Evolutionary conservation across 1,139 yeast species (phyloP).

Genomic region (Magnusiomyces starmeri): DNA sequence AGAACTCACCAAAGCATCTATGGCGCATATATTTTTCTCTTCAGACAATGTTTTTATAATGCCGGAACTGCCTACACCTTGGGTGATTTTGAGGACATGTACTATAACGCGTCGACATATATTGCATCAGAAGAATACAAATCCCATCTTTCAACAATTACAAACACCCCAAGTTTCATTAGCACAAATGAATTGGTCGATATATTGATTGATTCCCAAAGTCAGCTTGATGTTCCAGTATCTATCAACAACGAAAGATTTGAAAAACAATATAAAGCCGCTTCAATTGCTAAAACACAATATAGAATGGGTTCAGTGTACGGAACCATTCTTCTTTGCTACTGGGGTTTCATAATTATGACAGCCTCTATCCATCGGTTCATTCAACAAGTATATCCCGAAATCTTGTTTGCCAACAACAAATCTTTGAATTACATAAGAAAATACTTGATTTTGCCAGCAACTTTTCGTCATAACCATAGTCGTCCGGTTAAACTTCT

Average conservation of each 20-base stretch:
- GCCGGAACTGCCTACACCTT: constrained; percentile 7
- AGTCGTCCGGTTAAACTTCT: constrained; percentile 25
- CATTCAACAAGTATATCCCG: constrained; percentile 18
- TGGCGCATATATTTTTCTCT: constrained; percentile 12
- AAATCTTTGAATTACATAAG: constrained; percentile 22
- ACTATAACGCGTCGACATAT: constrained; percentile 8
- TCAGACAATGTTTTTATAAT: constrained; percentile 14
- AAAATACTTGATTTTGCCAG: constrained; percentile 30
- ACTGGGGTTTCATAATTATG: constrained; percentile 23
- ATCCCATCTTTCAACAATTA: not conserved
- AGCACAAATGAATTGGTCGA: not conserved
- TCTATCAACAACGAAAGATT: not conserved
- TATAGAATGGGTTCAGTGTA: constrained; percentile 31
- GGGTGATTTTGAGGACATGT: constrained; percentile 14
- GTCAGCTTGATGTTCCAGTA: not conserved
- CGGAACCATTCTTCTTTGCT: constrained; percentile 24
- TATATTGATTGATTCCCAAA: not conserved
- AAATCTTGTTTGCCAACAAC: constrained; percentile 15
- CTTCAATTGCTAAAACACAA: constrained; percentile 13
- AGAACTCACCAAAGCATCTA: constrained; percentile 6
- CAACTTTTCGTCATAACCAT: constrained; percentile 28
- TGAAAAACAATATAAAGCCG: constrained; percentile 9
- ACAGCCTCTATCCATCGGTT: constrained; percentile 19
- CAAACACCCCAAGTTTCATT: not conserved
- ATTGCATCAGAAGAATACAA: not conserved